Conservation (phyloP, 2,329 filamentous ascomycete species). For the Geoglossum cookeanum region DNA sequence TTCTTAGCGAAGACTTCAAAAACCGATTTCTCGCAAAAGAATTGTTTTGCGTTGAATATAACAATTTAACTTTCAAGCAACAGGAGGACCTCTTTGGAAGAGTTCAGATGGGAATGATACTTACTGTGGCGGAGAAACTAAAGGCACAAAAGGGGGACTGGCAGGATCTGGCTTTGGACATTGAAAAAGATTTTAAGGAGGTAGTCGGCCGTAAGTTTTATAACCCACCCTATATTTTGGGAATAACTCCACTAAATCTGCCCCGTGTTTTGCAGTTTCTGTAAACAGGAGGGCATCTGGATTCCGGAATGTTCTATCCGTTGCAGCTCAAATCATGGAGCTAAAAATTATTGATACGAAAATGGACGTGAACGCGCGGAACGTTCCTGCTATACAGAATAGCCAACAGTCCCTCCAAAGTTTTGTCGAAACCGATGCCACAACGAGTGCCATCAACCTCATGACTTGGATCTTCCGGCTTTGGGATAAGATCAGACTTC, state of each 20-base stretch:
- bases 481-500: neutral
- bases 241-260: neutral
- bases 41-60: slow-evolving; percentile 26
- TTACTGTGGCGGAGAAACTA: slow-evolving; percentile 28
- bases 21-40: slow-evolving; percentile 21
- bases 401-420: neutral
- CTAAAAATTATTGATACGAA: neutral
- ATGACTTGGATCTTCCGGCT: neutral
- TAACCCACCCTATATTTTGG: neutral
- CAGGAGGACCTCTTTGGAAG: slow-evolving; percentile 30
- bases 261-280: neutral
- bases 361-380: neutral
- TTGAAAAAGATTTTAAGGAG: slow-evolving; percentile 23
- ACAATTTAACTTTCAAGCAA: slow-evolving; percentile 20
- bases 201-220: slow-evolving; percentile 19
- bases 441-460: neutral
- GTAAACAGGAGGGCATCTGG: neutral
- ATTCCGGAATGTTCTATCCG: neutral
- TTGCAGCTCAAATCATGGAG: slow-evolving; percentile 3
- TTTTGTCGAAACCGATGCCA: neutral
- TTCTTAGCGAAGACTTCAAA: slow-evolving; percentile 18
- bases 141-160: slow-evolving; percentile 26
- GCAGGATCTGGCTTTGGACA: slow-evolving; percentile 25
- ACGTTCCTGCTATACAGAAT: neutral
- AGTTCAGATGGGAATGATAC: slow-evolving; percentile 26